phyloP scores from a whole-genome alignment of 306 rosid genomes.

The Quercus glauca region DNA sequence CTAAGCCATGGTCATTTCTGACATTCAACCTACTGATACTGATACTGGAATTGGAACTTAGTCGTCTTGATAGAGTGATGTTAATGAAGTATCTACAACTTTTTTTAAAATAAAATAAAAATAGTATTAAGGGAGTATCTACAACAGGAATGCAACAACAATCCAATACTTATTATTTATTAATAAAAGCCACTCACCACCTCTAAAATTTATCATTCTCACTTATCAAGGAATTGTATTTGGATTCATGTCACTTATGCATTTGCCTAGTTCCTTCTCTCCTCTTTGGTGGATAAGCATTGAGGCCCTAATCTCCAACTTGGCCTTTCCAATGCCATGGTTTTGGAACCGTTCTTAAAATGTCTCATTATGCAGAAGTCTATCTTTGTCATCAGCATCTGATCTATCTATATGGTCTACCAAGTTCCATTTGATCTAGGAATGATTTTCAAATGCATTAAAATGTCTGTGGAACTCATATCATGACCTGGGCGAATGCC shows the following conservation, averaged over 20 bases:
- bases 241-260: neutral
- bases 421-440: neutral
- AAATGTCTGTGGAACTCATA: neutral
- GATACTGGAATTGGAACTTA: neutral
- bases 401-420: neutral
- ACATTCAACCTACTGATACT: neutral
- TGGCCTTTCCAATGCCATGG: neutral
- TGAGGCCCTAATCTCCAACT: neutral
- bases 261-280: neutral
- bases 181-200: neutral
- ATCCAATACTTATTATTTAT: neutral
- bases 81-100: neutral
- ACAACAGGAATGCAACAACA: neutral
- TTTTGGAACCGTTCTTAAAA: neutral
- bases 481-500: neutral
- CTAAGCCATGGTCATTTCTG: neutral
- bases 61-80: neutral
- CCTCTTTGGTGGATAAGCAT: too few relatives aligned
- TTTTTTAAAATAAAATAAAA: too few relatives aligned
- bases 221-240: neutral
- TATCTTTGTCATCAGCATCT: neutral
- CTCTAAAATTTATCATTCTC: neutral
- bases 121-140: neutral
- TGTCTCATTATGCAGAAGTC: neutral
- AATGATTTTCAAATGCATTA: neutral